Percentiles rank a stretch among this genome's conserved stretches.
Evolutionary conservation across 352 stramenopile genomes (phyloP).

Genomic region (Saprolegnia diclina): DNA sequence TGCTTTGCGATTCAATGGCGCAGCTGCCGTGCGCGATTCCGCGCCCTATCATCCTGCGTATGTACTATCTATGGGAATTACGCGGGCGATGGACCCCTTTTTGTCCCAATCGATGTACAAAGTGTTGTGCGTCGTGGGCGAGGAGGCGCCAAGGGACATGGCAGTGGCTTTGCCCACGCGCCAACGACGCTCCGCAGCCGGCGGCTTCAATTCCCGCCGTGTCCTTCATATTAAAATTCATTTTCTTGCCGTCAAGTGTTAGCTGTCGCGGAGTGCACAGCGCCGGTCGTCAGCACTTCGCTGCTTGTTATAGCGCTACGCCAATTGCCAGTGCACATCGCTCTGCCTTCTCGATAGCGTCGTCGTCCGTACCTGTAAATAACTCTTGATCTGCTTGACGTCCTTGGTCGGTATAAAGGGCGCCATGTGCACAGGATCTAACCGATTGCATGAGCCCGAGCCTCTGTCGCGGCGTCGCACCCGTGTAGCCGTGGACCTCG

Average conservation of each 20-base stretch:
- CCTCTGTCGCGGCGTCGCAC: neutral
- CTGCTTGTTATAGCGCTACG: slow-evolving; percentile 10
- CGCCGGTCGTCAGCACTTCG: neutral
- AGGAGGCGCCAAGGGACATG: no score
- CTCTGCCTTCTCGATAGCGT: neutral
- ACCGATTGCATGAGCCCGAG: neutral
- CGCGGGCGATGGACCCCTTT: neutral
- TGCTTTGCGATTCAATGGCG: no score
- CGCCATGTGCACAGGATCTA: slow-evolving; percentile 14
- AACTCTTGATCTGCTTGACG: slow-evolving; percentile 25
- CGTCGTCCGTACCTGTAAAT: slow-evolving; percentile 13
- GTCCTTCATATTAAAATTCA: no score
- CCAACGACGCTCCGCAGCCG: neutral
- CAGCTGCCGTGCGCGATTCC: no score
- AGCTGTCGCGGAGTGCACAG: neutral
- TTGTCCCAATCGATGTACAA: neutral
- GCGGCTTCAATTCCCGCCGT: neutral
- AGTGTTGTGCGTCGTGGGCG: neutral
- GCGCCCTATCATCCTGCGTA: no score
- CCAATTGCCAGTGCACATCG: neutral
- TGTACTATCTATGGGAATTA: no score
- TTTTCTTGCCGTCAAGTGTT: no score
- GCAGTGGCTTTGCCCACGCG: no score
- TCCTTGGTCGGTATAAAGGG: slow-evolving; percentile 22
- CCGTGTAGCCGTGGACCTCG: slow-evolving; percentile 21